phyloP scores from a whole-genome alignment of 345 rosid species.

The Brassica incana region DNA sequence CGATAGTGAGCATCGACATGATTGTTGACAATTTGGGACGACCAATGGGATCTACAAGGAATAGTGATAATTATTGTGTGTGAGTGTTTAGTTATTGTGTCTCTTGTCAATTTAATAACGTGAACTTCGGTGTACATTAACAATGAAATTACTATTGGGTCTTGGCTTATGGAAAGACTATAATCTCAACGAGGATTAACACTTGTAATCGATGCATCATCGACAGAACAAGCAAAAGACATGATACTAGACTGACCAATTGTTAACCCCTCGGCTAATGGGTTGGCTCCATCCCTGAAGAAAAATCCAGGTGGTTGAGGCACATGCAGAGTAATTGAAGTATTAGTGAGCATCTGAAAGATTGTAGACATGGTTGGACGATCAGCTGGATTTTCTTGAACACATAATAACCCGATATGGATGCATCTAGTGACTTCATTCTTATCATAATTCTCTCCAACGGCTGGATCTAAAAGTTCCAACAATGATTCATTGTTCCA shows the following conservation, averaged over 20 bases:
- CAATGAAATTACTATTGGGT: neutral
- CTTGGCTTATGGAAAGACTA: neutral
- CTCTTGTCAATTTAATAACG: neutral
- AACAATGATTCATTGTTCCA: slow-evolving; percentile 10
- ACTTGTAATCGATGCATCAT: neutral
- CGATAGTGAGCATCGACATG: slow-evolving; percentile 7
- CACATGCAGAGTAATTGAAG: neutral
- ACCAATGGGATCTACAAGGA: too few relatives aligned
- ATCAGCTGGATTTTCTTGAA: slow-evolving; percentile 20
- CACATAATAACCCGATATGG: slow-evolving; percentile 5
- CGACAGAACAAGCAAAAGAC: slow-evolving; percentile 15
- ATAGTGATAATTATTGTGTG: neutral
- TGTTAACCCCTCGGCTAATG: neutral
- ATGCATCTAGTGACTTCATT: slow-evolving; percentile 12
- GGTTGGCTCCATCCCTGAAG: neutral
- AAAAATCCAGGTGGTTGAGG: slow-evolving; percentile 33
- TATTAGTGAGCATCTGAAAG: slow-evolving; percentile 4
- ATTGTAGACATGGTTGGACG: slow-evolving; percentile 27
- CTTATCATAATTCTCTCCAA: neutral
- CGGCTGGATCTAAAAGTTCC: slow-evolving; percentile 9
- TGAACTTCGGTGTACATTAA: neutral
- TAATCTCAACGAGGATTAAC: neutral
- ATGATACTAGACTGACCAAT: neutral
- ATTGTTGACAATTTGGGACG: neutral
- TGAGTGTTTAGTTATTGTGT: neutral